phyloP scores from a whole-genome alignment of 1,284 basidiomycete species.

The Apiotrichum sp. region DNA sequence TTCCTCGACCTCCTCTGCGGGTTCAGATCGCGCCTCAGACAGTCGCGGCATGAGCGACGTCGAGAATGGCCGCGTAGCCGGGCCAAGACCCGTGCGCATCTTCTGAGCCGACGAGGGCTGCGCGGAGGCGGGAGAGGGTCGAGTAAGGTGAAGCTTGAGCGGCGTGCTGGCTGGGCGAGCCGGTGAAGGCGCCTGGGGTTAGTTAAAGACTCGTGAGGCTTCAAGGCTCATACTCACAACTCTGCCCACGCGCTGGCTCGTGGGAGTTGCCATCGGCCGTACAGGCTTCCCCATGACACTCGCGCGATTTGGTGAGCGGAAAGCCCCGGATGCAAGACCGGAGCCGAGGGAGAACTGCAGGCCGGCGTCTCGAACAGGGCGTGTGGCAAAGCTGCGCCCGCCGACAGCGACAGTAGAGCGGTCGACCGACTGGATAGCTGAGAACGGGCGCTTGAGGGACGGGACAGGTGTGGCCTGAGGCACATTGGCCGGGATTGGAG shows the following conservation, averaged over 20 bases:
- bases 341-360: not conserved
- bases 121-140: no score
- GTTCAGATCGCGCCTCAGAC: not conserved
- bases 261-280: not conserved
- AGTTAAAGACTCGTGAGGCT: no score
- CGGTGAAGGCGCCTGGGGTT: no score
- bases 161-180: no score
- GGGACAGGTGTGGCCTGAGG: not conserved
- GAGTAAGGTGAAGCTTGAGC: no score
- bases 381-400: not conserved
- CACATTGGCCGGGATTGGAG: not conserved
- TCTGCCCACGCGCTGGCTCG: no score
- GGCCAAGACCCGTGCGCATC: no score
- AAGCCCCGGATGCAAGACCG: not conserved
- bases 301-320: not conserved
- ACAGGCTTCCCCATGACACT: not conserved
- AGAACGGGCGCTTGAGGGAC: slow-evolving; percentile 5
- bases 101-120: no score
- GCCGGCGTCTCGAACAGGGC: not conserved
- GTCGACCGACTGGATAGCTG: not conserved
- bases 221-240: no score
- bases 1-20: not conserved
- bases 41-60: not conserved
- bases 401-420: not conserved
- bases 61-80: not conserved